A percentile compares a stretch with the other conserved stretches of the same genome.
These are phyloP conservation scores for Diospyros kaki DNA, from an alignment of 148 eudicot species.

Conservation along the genomic window DNA sequence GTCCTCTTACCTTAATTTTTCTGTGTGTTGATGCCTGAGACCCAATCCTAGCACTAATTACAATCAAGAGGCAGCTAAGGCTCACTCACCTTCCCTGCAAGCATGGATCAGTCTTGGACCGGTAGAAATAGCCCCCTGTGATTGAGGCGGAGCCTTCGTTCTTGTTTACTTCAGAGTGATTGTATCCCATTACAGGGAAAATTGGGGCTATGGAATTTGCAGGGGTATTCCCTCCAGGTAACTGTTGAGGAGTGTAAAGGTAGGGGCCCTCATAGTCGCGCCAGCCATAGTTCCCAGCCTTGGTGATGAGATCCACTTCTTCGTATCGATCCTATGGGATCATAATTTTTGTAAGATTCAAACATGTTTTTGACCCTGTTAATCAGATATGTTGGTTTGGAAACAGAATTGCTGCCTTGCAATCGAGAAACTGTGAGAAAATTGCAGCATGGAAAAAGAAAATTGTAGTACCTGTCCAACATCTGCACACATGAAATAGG, in stretches of 20 bases:
- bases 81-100: slow-evolving; percentile 68
- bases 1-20: no score
- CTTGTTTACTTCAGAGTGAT: slow-evolving; percentile 56
- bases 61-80: not conserved
- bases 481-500: slow-evolving; percentile 81
- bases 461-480: slow-evolving; percentile 59
- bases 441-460: not conserved
- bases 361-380: not conserved
- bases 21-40: no score
- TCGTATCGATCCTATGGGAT: slow-evolving; percentile 49
- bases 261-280: slow-evolving; percentile 59
- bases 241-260: slow-evolving; percentile 37
- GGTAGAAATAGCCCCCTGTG: slow-evolving; percentile 78
- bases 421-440: not conserved
- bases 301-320: slow-evolving; percentile 72
- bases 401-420: not conserved
- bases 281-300: slow-evolving; percentile 86
- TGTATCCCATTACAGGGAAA: slow-evolving; percentile 84
- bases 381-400: not conserved
- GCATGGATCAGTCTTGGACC: slow-evolving; percentile 78
- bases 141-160: slow-evolving; percentile 75
- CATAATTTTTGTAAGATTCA: not conserved
- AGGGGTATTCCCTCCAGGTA: slow-evolving; percentile 78
- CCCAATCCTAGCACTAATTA: no score
- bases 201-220: slow-evolving; percentile 42